Evolutionary conservation across 192 early-diverging fungal genomes (phyloP).

Genomic region (Umbelopsis isabellina): DNA sequence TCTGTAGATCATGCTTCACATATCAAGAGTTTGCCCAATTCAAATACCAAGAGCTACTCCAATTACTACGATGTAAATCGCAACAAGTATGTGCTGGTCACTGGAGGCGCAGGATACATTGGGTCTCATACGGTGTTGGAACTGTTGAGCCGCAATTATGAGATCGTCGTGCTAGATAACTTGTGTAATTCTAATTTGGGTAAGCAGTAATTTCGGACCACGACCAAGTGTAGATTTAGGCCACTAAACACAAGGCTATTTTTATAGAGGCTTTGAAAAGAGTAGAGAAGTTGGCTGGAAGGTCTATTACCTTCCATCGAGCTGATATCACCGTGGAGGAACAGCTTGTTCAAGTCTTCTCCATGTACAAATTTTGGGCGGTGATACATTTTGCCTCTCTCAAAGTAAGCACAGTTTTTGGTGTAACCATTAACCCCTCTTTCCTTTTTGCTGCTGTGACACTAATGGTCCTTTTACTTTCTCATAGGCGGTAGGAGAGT

Average conservation of each 20-base stretch:
- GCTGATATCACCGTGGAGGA: conserved; percentile 78
- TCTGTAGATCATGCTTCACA: conserved; percentile 13
- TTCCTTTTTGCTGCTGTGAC: no score
- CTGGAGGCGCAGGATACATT: conserved; percentile 88
- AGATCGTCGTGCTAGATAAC: conserved; percentile 93
- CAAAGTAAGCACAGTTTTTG: conserved; percentile 45
- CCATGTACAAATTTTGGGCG: conserved; percentile 64
- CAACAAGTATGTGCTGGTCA: conserved; percentile 55
- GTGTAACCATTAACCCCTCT: no score
- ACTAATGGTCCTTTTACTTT: no score
- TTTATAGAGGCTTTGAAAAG: conserved; percentile 66
- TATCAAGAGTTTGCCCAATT: conserved; percentile 5
- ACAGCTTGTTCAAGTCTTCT: conserved; percentile 72
- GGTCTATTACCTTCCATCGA: conserved; percentile 68
- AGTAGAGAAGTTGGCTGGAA: conserved; percentile 62
- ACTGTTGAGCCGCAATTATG: conserved; percentile 70
- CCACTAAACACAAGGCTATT: not conserved
- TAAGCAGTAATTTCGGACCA: conserved; percentile 14
- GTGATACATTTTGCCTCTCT: conserved; percentile 90
- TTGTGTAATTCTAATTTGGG: conserved; percentile 70
- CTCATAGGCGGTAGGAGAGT: conserved; percentile 75
- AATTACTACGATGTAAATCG: conserved; percentile 19
- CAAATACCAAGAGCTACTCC: conserved; percentile 1
- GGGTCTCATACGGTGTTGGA: conserved; percentile 94
- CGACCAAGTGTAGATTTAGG: not conserved